phyloP scores from a whole-genome alignment of 345 rosid species.

The Adansonia digitata region DNA sequence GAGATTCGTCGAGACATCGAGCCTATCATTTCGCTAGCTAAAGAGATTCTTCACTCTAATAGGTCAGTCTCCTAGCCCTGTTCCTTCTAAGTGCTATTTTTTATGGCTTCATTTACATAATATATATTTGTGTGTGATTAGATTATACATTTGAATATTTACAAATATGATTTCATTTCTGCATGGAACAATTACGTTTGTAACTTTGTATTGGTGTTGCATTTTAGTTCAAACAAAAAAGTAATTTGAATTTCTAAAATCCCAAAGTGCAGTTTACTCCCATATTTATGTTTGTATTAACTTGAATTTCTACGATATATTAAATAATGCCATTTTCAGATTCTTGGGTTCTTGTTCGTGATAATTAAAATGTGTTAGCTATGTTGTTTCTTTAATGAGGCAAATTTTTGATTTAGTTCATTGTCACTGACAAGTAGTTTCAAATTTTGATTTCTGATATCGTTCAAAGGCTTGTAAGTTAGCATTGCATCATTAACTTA shows the following conservation, averaged over 20 bases:
- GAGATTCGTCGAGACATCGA: constrained; percentile 64
- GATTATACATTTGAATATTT: neutral
- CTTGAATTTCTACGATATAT: neutral
- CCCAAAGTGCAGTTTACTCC: neutral
- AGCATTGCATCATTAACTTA: neutral
- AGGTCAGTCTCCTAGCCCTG: constrained; percentile 31
- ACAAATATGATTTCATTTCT: neutral
- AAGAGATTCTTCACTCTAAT: constrained; percentile 72
- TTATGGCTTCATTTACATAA: neutral
- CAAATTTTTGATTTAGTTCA: neutral
- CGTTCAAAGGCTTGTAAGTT: neutral
- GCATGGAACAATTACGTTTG: neutral
- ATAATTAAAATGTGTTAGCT: neutral
- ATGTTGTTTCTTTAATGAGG: neutral
- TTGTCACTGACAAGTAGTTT: neutral
- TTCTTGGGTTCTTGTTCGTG: neutral
- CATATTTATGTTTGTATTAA: neutral
- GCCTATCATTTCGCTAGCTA: constrained; percentile 47
- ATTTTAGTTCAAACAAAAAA: neutral
- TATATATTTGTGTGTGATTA: neutral
- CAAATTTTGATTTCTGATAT: neutral
- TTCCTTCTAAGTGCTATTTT: neutral
- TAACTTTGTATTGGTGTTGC: neutral
- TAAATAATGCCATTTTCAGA: neutral
- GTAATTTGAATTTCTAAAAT: neutral